Base-by-base conservation (phyloP, 805 yeast species). In the Nematodospora valgi region DNA sequence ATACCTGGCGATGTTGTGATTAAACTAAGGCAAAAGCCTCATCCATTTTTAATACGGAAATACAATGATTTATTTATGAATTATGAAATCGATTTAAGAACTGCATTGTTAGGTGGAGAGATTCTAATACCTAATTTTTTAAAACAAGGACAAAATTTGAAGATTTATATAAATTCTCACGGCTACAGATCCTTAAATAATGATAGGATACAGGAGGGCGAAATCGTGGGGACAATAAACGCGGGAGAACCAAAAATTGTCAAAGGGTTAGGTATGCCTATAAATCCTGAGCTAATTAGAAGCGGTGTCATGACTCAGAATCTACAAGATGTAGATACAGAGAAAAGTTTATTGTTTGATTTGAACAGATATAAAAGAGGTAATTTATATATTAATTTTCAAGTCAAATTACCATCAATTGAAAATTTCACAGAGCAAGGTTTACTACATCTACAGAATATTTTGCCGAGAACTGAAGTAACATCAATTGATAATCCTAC, bases 1-100 rank as follows among this genome's bases (percentile, higher is more conserved):
- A 57, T 72, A 3, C 83, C 88, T 0, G 89, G 89, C 2, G 86
- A 82, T 52, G 81, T 82, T 5, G 58, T 80, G 3, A 70, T 82
- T 7, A 74, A 72, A 2, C 52, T 82, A 16, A 64, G 65, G 24
- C 71, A 72, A 44, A 40, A 63, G 30, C 46, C 50, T 4, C 70
- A 66, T 43, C 54, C 56, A 7, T 46, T 41, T 13, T 68, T 74
- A 37, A 61, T 61, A 10, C 59, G 82, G 41, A 59, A 54, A 30
- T 68, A 57, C 23, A 51, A 69, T 23, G 75, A 76, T 45, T 53
- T 79, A 32, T 60, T 62, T 35, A 51, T 66, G 49, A 68, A 59
- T 20, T 60, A 62, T 25, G 62, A 68, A 30, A 64, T 79, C 21
- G 78, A 74, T 47, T 54, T 79, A 39, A 52, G 62, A 32, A 77